A percentile compares a stretch with the other conserved stretches of the same genome.
These are phyloP conservation scores for Phyllostachys edulis DNA, from an alignment of 176 grass and related monocot species.

Conservation along the genomic window DNA sequence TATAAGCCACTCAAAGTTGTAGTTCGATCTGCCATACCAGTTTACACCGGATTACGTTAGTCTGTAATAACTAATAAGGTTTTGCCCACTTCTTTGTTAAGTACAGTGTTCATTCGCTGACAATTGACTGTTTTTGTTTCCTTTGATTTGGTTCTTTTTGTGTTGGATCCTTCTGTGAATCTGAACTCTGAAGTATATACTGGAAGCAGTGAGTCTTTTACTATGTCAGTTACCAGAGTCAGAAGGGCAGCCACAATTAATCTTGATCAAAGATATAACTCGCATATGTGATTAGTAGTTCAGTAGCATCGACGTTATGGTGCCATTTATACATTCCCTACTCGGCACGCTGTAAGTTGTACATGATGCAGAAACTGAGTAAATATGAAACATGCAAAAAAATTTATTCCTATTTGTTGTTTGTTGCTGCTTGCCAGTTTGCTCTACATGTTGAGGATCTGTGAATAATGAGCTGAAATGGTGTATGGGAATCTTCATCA, in stretches of 20 bases:
- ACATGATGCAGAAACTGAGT: neutral
- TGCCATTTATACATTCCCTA: neutral
- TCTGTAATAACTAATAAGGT: neutral
- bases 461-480: conserved; percentile 28
- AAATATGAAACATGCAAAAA: neutral
- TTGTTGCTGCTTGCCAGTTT: conserved; percentile 17
- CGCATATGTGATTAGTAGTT: neutral
- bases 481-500: conserved; percentile 22
- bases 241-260: neutral
- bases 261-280: neutral
- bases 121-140: neutral
- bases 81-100: neutral
- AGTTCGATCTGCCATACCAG: neutral
- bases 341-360: neutral
- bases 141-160: neutral
- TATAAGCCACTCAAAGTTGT: neutral
- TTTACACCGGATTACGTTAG: neutral
- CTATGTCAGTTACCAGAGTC: neutral
- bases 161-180: neutral
- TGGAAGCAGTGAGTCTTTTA: neutral
- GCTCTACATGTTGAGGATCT: conserved; percentile 20
- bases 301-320: neutral
- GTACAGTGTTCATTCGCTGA: neutral
- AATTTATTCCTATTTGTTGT: neutral
- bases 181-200: neutral